Evolutionary conservation across 176 grass and related monocot species (phyloP).

Genomic region (Miscanthus lutarioriparius): DNA sequence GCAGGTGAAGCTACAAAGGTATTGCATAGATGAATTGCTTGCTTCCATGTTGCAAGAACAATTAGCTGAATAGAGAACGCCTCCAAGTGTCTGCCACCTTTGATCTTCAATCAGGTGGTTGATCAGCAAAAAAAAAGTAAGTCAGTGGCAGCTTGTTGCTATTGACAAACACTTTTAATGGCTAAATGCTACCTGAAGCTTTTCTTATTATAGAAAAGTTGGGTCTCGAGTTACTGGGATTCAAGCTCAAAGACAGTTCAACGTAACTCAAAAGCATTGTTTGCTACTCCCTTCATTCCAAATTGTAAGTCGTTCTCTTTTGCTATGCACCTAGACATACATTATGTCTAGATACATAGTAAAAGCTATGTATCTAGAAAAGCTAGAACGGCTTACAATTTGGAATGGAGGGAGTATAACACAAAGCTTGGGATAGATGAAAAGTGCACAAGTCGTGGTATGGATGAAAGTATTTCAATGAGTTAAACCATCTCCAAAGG

Average conservation of each 20-base stretch:
- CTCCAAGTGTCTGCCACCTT: conserved; percentile 61
- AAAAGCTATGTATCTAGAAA: too few relatives aligned
- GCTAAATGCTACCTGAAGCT: neutral
- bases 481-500: conserved; percentile 23
- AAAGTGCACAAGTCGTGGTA: neutral
- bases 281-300: neutral
- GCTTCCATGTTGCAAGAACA: conserved; percentile 95
- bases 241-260: neutral
- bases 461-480: neutral
- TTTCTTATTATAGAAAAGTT: conserved; percentile 20
- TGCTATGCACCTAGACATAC: neutral
- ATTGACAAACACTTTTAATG: neutral
- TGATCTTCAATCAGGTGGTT: conserved; percentile 47
- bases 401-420: neutral
- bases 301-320: neutral
- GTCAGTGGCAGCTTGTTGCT: conserved; percentile 22
- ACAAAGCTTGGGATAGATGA: neutral
- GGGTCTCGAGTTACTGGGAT: neutral
- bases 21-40: conserved; percentile 81
- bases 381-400: neutral
- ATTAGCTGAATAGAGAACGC: conserved; percentile 90
- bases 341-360: too few relatives aligned
- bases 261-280: neutral
- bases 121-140: conserved; percentile 28
- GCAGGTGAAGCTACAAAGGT: conserved; percentile 48